Percentiles rank a stretch among this genome's conserved stretches.
These are phyloP conservation scores for Sclerotinia nivalis DNA, from an alignment of 2,329 filamentous ascomycete species.

Conservation along the genomic window DNA sequence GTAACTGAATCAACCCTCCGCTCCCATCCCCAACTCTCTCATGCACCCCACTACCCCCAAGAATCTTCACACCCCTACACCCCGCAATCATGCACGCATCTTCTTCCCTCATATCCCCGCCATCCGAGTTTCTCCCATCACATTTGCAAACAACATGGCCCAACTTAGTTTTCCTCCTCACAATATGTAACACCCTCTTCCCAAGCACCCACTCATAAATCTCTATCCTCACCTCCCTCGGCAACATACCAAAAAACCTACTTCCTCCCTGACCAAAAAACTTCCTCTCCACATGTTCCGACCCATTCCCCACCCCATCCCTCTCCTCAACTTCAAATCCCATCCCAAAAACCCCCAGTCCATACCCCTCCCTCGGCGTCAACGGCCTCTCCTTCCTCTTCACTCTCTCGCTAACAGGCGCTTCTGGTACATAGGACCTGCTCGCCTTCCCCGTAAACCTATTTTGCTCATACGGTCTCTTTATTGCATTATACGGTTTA, in stretches of 20 bases:
- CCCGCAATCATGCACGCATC: constrained; percentile 24
- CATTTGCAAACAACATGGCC: constrained; percentile 24
- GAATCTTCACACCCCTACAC: constrained; percentile 31
- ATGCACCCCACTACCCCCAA: constrained; percentile 6
- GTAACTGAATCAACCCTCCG: constrained; percentile 25
- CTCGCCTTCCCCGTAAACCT: constrained; percentile 14
- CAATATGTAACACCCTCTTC: constrained; percentile 27
- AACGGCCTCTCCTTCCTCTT: neutral
- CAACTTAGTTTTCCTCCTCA: constrained; percentile 26
- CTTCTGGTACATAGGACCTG: constrained; percentile 13
- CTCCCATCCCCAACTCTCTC: neutral
- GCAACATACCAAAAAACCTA: constrained; percentile 1
- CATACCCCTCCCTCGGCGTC: neutral
- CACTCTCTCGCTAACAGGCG: neutral
- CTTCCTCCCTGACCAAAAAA: constrained; percentile 5
- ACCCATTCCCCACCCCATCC: neutral
- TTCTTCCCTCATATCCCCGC: constrained; percentile 17
- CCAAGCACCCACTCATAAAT: constrained; percentile 32
- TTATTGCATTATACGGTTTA: neutral
- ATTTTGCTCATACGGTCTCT: constrained; percentile 3
- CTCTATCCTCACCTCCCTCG: constrained; percentile 18
- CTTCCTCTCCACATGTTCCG: neutral
- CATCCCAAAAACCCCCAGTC: neutral
- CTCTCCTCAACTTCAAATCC: neutral
- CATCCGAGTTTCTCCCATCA: constrained; percentile 14